Evolutionary conservation across 768 basidiomycete genomes (phyloP).

Genomic region (Termitomyces sp.): DNA sequence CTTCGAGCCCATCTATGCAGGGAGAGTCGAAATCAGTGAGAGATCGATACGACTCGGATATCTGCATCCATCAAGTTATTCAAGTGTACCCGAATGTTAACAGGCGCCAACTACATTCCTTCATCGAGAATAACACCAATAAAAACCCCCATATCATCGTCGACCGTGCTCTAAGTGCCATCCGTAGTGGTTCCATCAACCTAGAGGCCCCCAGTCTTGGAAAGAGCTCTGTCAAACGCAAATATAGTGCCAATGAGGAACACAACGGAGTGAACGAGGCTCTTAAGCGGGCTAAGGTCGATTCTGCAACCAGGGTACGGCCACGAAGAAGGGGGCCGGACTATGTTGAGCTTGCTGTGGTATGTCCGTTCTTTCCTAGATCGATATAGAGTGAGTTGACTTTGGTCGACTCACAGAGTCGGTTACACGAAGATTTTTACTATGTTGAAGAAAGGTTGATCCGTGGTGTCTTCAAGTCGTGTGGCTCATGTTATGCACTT

Average conservation of each 20-base stretch:
- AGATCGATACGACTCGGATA: background rate
- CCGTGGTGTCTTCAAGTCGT: conserved; percentile 30
- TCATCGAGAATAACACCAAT: background rate
- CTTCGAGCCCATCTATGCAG: background rate
- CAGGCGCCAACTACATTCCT: background rate
- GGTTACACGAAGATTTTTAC: conserved; percentile 49
- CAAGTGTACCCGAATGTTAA: conserved; percentile 2
- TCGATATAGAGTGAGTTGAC: background rate
- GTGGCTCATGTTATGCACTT: conserved; percentile 50
- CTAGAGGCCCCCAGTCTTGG: background rate
- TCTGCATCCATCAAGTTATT: background rate
- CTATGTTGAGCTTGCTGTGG: conserved; percentile 13
- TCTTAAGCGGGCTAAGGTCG: conserved; percentile 7
- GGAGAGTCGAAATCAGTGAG: background rate
- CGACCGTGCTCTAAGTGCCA: conserved; percentile 1
- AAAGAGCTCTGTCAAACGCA: conserved; percentile 4
- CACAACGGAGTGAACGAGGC: background rate
- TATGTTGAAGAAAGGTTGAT: conserved; percentile 47
- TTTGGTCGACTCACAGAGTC: conserved; percentile 30
- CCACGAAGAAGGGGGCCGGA: conserved; percentile 1
- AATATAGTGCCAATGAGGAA: background rate
- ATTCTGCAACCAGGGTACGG: conserved; percentile 2
- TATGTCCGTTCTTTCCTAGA: background rate
- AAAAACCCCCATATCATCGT: background rate
- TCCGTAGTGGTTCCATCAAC: background rate